Conservation (phyloP, 108 stramenopile genomes). For the Cyclotella atomus region DNA sequence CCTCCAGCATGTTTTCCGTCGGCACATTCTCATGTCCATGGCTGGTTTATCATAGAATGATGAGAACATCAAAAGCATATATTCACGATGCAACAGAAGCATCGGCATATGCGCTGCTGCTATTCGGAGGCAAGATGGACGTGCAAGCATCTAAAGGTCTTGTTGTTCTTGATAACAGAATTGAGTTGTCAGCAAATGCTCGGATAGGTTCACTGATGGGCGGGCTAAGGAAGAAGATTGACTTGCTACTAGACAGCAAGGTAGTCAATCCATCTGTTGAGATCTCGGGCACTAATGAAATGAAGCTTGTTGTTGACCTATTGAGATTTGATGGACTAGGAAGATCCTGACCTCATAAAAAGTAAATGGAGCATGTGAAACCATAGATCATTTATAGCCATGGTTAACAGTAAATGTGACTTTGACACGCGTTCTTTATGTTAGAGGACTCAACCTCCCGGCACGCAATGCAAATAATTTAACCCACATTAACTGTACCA, state of each 20-base stretch:
- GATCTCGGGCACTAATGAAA: constrained; percentile 61
- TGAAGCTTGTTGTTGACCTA: constrained; percentile 65
- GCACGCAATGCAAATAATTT: no score
- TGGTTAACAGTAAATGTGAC: no score
- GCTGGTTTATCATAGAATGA: constrained; percentile 89
- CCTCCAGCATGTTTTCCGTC: constrained; percentile 78
- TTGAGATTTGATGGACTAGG: constrained; percentile 16
- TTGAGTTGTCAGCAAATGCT: constrained; percentile 82
- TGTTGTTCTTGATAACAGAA: constrained; percentile 83
- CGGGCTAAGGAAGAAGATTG: constrained; percentile 78
- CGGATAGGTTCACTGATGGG: constrained; percentile 90
- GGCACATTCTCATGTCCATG: constrained; percentile 91
- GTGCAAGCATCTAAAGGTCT: constrained; percentile 82
- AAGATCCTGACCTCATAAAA: no score
- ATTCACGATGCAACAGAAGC: constrained; percentile 92
- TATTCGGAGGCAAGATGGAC: constrained; percentile 91
- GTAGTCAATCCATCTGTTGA: constrained; percentile 66
- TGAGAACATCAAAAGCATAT: constrained; percentile 91
- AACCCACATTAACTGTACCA: no score
- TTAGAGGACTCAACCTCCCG: no score
- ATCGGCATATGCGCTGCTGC: constrained; percentile 85
- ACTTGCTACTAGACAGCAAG: constrained; percentile 71
- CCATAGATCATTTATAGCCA: no score
- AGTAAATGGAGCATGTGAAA: no score
- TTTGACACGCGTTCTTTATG: no score